Evolutionary conservation across 2,329 filamentous ascomycete genomes (phyloP).

Genomic region (Trichoderma sp.): DNA sequence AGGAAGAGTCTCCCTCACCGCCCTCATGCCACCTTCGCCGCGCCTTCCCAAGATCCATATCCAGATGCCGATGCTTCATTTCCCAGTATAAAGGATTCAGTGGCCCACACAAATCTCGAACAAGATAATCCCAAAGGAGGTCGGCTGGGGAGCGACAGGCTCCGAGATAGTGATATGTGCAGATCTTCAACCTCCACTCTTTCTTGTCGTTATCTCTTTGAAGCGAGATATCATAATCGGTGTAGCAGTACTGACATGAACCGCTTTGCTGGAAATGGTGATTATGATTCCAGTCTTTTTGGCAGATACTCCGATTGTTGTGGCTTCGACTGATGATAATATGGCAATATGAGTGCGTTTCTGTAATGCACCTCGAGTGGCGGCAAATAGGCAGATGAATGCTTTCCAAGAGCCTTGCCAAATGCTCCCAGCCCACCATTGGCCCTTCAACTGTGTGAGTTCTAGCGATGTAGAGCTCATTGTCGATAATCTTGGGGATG

Average conservation of each 20-base stretch:
- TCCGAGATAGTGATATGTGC: neutral
- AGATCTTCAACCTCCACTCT: neutral
- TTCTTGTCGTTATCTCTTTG: neutral
- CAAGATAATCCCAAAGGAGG: neutral
- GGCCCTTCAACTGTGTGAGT: neutral
- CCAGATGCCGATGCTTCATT: neutral
- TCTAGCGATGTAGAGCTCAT: neutral
- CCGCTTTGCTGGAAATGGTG: neutral
- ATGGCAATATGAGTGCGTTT: neutral
- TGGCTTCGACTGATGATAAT: neutral
- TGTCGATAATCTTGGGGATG: neutral
- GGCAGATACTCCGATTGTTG: neutral
- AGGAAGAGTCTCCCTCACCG: neutral
- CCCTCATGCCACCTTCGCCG: neutral
- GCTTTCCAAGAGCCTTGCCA: neutral
- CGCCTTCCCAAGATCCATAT: neutral
- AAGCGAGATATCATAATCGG: neutral
- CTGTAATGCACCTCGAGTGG: neutral
- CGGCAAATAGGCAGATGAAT: neutral
- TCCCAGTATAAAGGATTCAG: neutral
- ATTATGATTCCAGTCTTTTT: neutral
- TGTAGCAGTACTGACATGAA: neutral
- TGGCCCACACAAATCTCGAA: neutral
- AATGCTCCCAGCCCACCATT: neutral
- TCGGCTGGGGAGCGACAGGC: neutral